These are phyloP conservation scores for Strobilomyces confusus DNA, from an alignment of 768 basidiomycete species.

Conservation along the genomic window DNA sequence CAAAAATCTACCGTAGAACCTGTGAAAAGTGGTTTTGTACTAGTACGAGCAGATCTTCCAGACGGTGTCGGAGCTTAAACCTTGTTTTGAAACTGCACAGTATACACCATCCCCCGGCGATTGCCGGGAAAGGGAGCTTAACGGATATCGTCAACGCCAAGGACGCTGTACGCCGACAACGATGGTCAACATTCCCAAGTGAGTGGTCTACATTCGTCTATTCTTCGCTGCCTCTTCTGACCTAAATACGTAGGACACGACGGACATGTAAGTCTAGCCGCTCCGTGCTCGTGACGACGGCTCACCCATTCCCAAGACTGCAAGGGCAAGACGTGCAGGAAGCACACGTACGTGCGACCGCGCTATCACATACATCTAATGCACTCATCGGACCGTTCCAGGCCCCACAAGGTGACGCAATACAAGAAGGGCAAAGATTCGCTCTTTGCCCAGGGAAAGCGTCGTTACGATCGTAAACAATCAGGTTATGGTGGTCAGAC, in stretches of 20 bases:
- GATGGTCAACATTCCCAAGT: conserved; percentile 46
- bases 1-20: too few species aligned
- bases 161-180: background rate
- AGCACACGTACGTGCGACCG: conserved; percentile 80
- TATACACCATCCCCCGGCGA: background rate
- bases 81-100: background rate
- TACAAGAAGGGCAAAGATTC: conserved; percentile 99
- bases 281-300: background rate
- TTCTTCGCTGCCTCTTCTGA: conserved; percentile 12
- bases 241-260: conserved; percentile 61
- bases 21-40: too few species aligned
- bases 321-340: conserved; percentile 96
- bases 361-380: background rate
- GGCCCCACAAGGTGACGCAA: conserved; percentile 99
- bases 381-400: conserved; percentile 27
- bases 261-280: conserved; percentile 75
- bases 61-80: background rate
- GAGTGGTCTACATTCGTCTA: conserved; percentile 29
- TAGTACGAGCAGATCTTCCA: too few species aligned
- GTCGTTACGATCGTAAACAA: conserved; percentile 99
- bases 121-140: background rate
- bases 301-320: conserved; percentile 53
- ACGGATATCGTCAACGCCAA: background rate
- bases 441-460: conserved; percentile 97
- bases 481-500: conserved; percentile 99